Conservation (phyloP, 148 eudicot genomes). For the Amaranthus hypochondriacus region DNA sequence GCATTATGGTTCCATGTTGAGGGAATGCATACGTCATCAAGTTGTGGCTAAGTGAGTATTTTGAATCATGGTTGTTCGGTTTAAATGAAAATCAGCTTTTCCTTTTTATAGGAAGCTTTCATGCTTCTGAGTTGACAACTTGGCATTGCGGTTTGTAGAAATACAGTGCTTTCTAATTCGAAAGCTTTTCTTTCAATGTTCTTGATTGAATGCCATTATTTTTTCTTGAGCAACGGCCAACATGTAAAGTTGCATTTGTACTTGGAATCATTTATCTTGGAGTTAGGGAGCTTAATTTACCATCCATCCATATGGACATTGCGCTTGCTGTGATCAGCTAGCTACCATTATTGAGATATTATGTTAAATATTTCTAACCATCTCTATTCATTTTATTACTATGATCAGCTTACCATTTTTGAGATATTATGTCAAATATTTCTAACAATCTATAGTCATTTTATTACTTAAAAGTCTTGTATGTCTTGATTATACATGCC, state of each 20-base stretch:
- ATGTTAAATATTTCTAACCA: neutral
- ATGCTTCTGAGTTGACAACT: neutral
- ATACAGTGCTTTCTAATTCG: too few relatives aligned
- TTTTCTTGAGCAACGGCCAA: too few relatives aligned
- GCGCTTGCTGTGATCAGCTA: neutral
- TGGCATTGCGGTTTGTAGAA: neutral
- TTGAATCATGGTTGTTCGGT: constrained; percentile 1
- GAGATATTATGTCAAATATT: neutral
- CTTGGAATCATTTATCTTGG: neutral
- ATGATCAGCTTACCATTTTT: neutral
- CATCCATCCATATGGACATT: too few relatives aligned
- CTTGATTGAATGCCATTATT: too few relatives aligned
- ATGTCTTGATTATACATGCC: neutral
- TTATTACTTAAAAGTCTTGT: neutral
- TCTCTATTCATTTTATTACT: neutral
- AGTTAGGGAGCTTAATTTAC: neutral
- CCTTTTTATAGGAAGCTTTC: neutral
- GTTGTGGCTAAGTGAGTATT: constrained; percentile 79
- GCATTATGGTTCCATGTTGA: constrained; percentile 94
- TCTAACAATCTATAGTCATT: neutral
- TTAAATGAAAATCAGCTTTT: neutral
- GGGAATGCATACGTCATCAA: constrained; percentile 99
- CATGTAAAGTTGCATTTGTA: too few relatives aligned
- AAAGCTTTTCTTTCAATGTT: too few relatives aligned
- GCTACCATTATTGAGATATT: neutral